Evolutionary conservation across 2,329 filamentous ascomycete genomes (phyloP), one percentile per base, ranked within the genome.

Genomic region (Lasiodiplodia gonubiensis): DNA sequence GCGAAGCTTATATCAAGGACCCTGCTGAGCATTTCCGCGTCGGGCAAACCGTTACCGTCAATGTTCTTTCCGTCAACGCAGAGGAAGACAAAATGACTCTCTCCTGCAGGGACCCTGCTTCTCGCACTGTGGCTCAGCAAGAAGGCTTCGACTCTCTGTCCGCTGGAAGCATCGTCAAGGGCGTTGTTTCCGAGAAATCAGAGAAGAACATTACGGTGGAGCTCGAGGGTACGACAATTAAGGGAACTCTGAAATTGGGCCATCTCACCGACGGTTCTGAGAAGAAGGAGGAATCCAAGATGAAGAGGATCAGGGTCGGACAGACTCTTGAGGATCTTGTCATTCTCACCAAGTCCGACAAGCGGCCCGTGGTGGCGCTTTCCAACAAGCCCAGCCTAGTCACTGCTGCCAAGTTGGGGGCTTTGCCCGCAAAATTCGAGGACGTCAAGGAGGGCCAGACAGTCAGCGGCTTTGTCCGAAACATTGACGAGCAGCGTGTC

Each of bases 1-100:
- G 95, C 77, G 95, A 99, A 77, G 93, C 94, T 12, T 97, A 91
- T 75, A 97, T 99, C 74, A 88, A 91, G 71, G 92, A 97, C 74
- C 93, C 95, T 4, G 88, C 87, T 54, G 89, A 96, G 74, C 94
- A 98, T 79, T 99, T 99, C 82, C 89, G 90, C 42, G 81, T 89
- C 52, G 96, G 95, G 0, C 95, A 99, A 77, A 94, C 97, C 1
- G 90, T 99, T 71, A 96, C 89, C 74, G 92, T 97, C 23, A 92
- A 94, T 74, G 89, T 96, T n/a, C 80, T 97, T 39, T 91, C 90
- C 60, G 88, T 97, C 60, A 89, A 97, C 72, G 82, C 89, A 1
- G 88, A 90, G 67, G 83, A 86, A 48, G 85, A 86, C 69, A 90
- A 91, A 71, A 86, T 99, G 71, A 88, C 92, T 46, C 92, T 99